A percentile compares a stretch with the other conserved stretches of the same genome.
phyloP scores from a whole-genome alignment of 495 filamentous ascomycete species.

The Penicillium dipodomyicola region DNA sequence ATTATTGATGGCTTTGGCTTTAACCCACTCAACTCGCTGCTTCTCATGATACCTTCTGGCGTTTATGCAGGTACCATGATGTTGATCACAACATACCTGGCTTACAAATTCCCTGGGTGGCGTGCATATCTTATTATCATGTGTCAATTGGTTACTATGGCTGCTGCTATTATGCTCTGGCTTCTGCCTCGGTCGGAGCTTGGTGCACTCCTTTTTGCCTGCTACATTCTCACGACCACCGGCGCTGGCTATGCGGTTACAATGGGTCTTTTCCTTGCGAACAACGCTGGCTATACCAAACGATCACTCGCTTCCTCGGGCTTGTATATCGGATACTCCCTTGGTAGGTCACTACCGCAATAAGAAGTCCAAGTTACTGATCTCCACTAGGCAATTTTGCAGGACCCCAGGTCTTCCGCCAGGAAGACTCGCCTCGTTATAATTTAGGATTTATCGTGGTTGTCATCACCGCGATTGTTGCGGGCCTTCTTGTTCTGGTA shows the following conservation, averaged over 20 bases:
- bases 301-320: constrained; percentile 35
- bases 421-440: background rate
- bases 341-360: too few species aligned
- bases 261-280: constrained; percentile 46
- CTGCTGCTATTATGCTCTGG: constrained; percentile 36
- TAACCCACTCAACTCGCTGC: background rate
- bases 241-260: constrained; percentile 25
- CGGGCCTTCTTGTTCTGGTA: background rate
- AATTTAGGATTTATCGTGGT: background rate
- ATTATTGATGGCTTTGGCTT: constrained; percentile 4
- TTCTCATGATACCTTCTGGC: constrained; percentile 1
- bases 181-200: constrained; percentile 31
- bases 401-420: background rate
- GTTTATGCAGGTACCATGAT: constrained; percentile 2
- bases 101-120: background rate
- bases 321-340: constrained; percentile 44
- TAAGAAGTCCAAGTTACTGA: too few species aligned
- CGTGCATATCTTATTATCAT: constrained; percentile 1
- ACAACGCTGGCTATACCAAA: constrained; percentile 48
- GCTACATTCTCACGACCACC: constrained; percentile 35
- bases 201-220: constrained; percentile 43
- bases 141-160: constrained; percentile 23
- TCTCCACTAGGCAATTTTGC: background rate
- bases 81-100: background rate
- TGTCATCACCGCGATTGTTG: background rate